Percentiles rank a stretch among this genome's conserved stretches.
These are phyloP conservation scores for Syzygium jambos DNA, from an alignment of 345 rosid genomes.

Conservation along the genomic window DNA sequence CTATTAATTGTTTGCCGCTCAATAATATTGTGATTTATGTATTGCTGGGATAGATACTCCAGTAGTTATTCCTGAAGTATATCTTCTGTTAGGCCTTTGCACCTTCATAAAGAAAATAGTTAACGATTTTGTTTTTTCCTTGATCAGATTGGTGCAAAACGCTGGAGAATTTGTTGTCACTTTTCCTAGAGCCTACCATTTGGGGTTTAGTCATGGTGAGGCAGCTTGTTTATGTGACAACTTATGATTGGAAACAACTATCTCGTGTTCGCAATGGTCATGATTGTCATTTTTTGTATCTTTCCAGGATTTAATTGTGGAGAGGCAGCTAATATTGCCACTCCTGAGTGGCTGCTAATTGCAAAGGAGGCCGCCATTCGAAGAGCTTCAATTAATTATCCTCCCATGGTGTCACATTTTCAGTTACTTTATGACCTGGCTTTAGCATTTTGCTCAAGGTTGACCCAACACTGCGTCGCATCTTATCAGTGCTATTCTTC, in stretches of 20 bases:
- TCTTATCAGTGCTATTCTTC: not conserved
- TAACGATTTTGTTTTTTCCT: not conserved
- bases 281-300: not conserved
- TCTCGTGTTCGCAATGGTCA: not conserved
- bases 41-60: not conserved
- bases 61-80: not conserved
- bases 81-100: not conserved
- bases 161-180: constrained; percentile 95
- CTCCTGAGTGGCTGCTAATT: constrained; percentile 81
- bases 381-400: constrained; percentile 93
- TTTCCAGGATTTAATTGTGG: constrained; percentile 83
- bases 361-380: constrained; percentile 95
- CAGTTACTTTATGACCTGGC: constrained; percentile 97
- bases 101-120: not conserved
- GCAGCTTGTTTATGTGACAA: not conserved
- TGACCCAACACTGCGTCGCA: not conserved
- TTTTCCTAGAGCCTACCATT: constrained; percentile 98
- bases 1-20: not conserved
- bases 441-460: constrained; percentile 75
- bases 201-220: constrained; percentile 98
- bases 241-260: not conserved
- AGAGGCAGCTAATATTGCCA: constrained; percentile 98
- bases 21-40: not conserved
- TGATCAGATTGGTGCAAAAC: constrained; percentile 79
- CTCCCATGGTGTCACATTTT: constrained; percentile 99